A percentile compares a stretch with the other conserved stretches of the same genome.
Conservation (phyloP, 2,329 filamentous ascomycete genomes). For the Uncinocarpus reesii region DNA sequence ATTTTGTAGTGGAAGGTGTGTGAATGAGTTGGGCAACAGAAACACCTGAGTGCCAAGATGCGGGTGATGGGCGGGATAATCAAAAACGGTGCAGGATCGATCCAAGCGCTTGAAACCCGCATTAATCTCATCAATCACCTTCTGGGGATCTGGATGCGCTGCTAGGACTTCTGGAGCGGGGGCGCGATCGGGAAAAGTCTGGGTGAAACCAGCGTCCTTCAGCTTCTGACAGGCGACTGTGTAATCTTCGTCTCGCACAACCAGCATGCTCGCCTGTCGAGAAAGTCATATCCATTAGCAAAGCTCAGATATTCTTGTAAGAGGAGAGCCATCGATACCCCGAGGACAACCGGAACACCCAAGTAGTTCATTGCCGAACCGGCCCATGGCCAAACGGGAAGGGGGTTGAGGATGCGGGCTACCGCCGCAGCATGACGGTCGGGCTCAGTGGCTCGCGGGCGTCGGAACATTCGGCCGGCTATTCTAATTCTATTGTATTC, state of each 20-base stretch:
- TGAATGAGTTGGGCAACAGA: slow-evolving; percentile 18
- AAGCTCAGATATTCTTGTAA: background rate
- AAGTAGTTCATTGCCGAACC: slow-evolving; percentile 19
- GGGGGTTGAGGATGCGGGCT: slow-evolving; percentile 19
- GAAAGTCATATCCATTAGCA: slow-evolving; percentile 11
- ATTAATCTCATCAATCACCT: slow-evolving; percentile 20
- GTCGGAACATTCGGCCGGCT: slow-evolving; percentile 16
- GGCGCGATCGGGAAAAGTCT: slow-evolving; percentile 19
- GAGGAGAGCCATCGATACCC: slow-evolving; percentile 11
- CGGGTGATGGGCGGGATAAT: slow-evolving; percentile 19
- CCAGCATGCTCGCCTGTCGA: slow-evolving; percentile 17
- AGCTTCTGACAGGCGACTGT: slow-evolving; percentile 19
- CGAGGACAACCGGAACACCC: slow-evolving; percentile 19
- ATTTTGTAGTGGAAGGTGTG: slow-evolving; percentile 11
- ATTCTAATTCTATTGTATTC: no score
- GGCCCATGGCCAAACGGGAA: slow-evolving; percentile 20
- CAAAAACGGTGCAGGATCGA: slow-evolving; percentile 19
- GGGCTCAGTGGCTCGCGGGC: slow-evolving; percentile 20
- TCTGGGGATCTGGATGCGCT: slow-evolving; percentile 8
- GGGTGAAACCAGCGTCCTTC: slow-evolving; percentile 18
- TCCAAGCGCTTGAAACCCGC: slow-evolving; percentile 20
- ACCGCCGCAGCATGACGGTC: slow-evolving; percentile 18
- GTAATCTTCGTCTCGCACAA: slow-evolving; percentile 21
- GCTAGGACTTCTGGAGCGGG: slow-evolving; percentile 14
- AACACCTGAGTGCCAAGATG: slow-evolving; percentile 11